phyloP scores from a whole-genome alignment of 306 rosid species.

The Mimosa bimucronata region DNA sequence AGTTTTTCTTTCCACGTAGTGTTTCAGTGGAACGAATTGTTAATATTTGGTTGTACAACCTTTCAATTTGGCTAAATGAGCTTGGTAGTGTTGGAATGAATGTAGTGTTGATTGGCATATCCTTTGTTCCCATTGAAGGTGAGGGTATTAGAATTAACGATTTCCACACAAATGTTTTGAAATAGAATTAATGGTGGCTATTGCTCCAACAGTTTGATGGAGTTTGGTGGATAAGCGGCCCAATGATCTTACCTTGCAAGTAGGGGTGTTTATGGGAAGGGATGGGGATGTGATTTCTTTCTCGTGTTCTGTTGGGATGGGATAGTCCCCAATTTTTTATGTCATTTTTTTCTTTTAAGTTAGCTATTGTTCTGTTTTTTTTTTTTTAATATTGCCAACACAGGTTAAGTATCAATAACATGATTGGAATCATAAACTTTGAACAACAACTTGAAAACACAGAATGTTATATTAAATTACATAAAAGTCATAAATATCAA shows the following conservation, averaged over 20 bases:
- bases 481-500: too few relatives aligned
- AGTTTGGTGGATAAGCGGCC: background rate
- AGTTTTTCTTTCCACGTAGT: constrained; percentile 35
- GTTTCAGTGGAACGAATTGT: constrained; percentile 52
- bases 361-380: too few relatives aligned
- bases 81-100: constrained; percentile 42
- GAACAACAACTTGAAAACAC: too few relatives aligned
- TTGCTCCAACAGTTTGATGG: background rate
- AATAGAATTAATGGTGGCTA: background rate
- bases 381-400: too few relatives aligned
- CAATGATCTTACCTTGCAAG: background rate
- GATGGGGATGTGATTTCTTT: too few relatives aligned
- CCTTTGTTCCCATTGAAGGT: constrained; percentile 13
- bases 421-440: too few relatives aligned
- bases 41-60: constrained; percentile 57
- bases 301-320: too few relatives aligned
- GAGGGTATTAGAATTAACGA: constrained; percentile 6
- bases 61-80: constrained; percentile 48
- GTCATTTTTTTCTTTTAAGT: too few relatives aligned
- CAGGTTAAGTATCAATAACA: too few relatives aligned
- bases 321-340: too few relatives aligned
- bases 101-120: constrained; percentile 45
- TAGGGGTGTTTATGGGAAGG: too few relatives aligned
- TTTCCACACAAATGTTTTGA: background rate
- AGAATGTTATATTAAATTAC: too few relatives aligned